Conservation (phyloP, 192 early-diverging fungal species). For the Coemansia sp. region DNA sequence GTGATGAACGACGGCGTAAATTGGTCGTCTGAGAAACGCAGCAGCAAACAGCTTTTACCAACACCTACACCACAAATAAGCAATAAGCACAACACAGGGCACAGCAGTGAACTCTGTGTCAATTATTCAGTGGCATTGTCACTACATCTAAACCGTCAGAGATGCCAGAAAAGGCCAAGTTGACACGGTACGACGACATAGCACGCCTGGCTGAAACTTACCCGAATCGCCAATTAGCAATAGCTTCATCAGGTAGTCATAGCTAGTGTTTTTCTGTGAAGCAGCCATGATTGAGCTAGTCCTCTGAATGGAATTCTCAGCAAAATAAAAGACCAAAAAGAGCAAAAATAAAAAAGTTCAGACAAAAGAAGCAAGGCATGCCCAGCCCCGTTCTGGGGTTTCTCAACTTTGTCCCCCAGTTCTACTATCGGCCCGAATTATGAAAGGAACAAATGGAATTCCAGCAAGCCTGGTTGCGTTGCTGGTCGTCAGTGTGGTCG, state of each 20-base stretch:
- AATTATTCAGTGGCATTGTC: neutral
- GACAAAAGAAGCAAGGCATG: neutral
- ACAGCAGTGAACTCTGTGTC: neutral
- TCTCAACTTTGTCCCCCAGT: neutral
- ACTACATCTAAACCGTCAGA: too few relatives aligned
- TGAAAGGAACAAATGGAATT: constrained; percentile 3
- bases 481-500: constrained; percentile 39
- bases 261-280: constrained; percentile 83
- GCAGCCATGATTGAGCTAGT: constrained; percentile 35
- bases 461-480: constrained; percentile 42
- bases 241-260: constrained; percentile 99
- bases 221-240: constrained; percentile 97
- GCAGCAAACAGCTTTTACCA: constrained; percentile 94
- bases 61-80: constrained; percentile 98
- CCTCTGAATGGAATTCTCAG: neutral
- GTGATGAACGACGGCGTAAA: constrained; percentile 98
- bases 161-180: too few relatives aligned
- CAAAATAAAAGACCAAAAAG: neutral
- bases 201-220: constrained; percentile 41
- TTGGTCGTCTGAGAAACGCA: constrained; percentile 97
- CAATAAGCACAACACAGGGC: constrained; percentile 85
- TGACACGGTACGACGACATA: too few relatives aligned
- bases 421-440: neutral
- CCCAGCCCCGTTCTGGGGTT: neutral
- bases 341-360: constrained; percentile 4